Conservation (phyloP, 495 filamentous ascomycete species). For the Penicillium antarcticum region DNA sequence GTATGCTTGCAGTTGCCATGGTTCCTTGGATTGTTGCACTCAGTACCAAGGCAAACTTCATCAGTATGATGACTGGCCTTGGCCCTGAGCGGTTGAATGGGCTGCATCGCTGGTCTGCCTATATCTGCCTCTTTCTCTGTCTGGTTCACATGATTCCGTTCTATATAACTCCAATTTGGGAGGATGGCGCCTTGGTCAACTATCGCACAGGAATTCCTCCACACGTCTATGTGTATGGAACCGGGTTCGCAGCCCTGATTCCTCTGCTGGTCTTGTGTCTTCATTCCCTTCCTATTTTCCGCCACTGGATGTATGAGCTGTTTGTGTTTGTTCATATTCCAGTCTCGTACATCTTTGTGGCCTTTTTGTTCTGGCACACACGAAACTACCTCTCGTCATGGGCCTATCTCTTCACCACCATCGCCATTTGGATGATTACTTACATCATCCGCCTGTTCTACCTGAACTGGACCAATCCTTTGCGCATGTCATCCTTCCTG, state of each 20-base stretch:
- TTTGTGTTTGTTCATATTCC: slow-evolving; percentile 82
- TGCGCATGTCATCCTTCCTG: slow-evolving; percentile 66
- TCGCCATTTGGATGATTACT: slow-evolving; percentile 72
- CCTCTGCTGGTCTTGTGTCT: slow-evolving; percentile 79
- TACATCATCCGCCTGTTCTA: slow-evolving; percentile 66
- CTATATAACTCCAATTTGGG: slow-evolving; percentile 83
- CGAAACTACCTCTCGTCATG: slow-evolving; percentile 89
- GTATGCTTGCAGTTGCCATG: slow-evolving; percentile 93
- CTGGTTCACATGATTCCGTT: slow-evolving; percentile 85
- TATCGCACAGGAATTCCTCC: slow-evolving; percentile 63
- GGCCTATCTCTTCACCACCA: slow-evolving; percentile 81
- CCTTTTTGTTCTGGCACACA: slow-evolving; percentile 92
- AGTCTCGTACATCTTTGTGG: slow-evolving; percentile 75
- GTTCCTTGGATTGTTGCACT: slow-evolving; percentile 90
- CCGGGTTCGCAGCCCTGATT: slow-evolving; percentile 80
- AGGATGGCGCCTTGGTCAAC: slow-evolving; percentile 63
- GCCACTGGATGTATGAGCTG: slow-evolving; percentile 69
- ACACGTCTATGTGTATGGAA: slow-evolving; percentile 72
- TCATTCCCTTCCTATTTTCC: slow-evolving; percentile 71
- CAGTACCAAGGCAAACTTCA: slow-evolving; percentile 86
- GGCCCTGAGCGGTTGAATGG: slow-evolving; percentile 91
- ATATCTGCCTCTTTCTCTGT: slow-evolving; percentile 77
- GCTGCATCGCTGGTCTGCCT: slow-evolving; percentile 90
- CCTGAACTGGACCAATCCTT: slow-evolving; percentile 83
- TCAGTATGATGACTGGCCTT: slow-evolving; percentile 83